Evolutionary conservation across 495 filamentous ascomycete species (phyloP).

Genomic region (Staphylotrichum tortipilum): DNA sequence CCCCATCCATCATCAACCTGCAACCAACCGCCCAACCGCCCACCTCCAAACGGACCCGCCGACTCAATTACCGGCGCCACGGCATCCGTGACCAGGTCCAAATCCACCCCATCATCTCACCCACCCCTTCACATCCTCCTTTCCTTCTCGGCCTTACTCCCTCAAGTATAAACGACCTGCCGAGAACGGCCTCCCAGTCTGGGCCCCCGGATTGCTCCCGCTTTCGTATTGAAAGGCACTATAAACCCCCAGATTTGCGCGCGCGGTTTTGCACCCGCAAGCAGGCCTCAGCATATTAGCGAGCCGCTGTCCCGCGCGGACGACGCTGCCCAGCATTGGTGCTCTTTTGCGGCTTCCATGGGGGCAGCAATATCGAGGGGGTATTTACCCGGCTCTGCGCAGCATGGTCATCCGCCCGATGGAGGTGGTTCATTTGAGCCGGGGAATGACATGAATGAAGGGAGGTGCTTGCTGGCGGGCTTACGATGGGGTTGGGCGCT

Average conservation of each 20-base stretch:
- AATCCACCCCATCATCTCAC: too few species aligned
- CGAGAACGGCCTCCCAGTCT: conserved; percentile 4
- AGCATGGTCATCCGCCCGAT: conserved; percentile 3
- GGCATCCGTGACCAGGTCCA: not conserved
- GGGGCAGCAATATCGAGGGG: conserved; percentile 11
- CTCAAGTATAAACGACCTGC: conserved; percentile 6
- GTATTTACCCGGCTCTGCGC: conserved; percentile 17
- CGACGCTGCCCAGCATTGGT: conserved; percentile 4
- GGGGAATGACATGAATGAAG: too few species aligned
- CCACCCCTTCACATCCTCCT: too few species aligned
- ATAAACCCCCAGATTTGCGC: conserved; percentile 14
- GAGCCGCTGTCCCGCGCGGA: not conserved
- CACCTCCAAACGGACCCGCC: too few species aligned
- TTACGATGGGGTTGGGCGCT: too few species aligned
- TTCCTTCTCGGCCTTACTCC: not conserved
- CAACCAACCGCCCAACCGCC: not conserved
- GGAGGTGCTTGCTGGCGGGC: too few species aligned
- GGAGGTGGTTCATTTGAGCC: conserved; percentile 5
- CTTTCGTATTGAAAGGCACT: conserved; percentile 3
- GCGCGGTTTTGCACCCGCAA: conserved; percentile 3
- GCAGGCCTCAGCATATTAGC: conserved; percentile 1
- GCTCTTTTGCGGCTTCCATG: not conserved
- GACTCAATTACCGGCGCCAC: not conserved
- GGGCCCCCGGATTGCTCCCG: conserved; percentile 4
- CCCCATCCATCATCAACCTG: not conserved